Evolutionary conservation across 345 rosid genomes (phyloP).

Genomic region (Leavenworthia alabamica): DNA sequence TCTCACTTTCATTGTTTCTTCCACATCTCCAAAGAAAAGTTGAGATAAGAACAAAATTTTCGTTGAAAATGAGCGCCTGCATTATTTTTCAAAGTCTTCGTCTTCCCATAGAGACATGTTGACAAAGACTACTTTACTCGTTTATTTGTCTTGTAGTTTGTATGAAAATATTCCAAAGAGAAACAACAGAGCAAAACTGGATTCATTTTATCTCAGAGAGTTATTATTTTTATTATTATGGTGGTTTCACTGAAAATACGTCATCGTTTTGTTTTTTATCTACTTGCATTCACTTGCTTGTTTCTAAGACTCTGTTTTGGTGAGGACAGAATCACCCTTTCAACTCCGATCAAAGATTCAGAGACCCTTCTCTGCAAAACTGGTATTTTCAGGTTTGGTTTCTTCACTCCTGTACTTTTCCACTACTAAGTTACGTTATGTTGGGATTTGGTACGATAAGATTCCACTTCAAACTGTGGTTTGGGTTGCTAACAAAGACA

Average conservation of each 20-base stretch:
- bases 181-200: background rate
- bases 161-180: background rate
- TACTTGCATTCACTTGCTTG: slow-evolving; percentile 19
- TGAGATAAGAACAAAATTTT: background rate
- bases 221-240: background rate
- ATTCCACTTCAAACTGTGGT: slow-evolving; percentile 26
- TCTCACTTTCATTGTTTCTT: slow-evolving; percentile 1
- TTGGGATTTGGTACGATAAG: slow-evolving; percentile 48
- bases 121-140: background rate
- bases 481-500: slow-evolving; percentile 54
- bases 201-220: background rate
- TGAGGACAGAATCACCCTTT: slow-evolving; percentile 29
- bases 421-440: slow-evolving; percentile 32
- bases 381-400: slow-evolving; percentile 43
- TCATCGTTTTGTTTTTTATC: slow-evolving; percentile 6
- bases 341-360: slow-evolving; percentile 34
- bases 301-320: slow-evolving; percentile 11
- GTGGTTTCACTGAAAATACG: background rate
- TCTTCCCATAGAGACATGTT: background rate
- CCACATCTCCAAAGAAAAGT: slow-evolving; percentile 8
- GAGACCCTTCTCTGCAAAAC: slow-evolving; percentile 32
- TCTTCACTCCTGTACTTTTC: slow-evolving; percentile 48
- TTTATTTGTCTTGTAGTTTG: background rate
- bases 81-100: slow-evolving; percentile 1
- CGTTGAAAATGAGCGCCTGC: background rate